phyloP scores from a whole-genome alignment of 1,284 basidiomycete species.

The Cutaneotrichosporon sp. region DNA sequence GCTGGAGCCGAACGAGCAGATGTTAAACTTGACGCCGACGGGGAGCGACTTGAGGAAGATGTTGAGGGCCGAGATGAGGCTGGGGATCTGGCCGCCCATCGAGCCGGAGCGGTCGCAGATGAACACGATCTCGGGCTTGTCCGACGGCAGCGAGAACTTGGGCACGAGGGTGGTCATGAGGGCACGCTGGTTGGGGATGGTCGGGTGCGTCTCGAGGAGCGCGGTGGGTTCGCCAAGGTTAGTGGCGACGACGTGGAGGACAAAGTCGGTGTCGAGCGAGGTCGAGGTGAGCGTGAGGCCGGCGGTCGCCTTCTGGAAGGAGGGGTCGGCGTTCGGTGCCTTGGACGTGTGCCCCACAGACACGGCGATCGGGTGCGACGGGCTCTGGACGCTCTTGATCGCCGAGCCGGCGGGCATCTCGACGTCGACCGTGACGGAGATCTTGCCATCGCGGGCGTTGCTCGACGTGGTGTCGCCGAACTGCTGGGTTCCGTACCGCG shows the following conservation, averaged over 20 bases:
- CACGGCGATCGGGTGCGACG: conserved; percentile 22
- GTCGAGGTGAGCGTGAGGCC: not conserved
- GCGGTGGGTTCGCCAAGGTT: conserved; percentile 27
- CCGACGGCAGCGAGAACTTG: conserved; percentile 13
- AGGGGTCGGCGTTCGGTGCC: conserved; percentile 8
- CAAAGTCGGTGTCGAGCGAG: conserved; percentile 27
- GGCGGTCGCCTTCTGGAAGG: conserved; percentile 14
- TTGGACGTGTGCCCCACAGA: conserved; percentile 19
- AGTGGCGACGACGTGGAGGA: conserved; percentile 27
- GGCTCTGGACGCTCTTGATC: conserved; percentile 24
- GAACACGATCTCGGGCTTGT: conserved; percentile 32
- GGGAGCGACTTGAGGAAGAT: conserved; percentile 32
- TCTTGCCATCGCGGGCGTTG: not conserved
- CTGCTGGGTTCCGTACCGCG: conserved; percentile 23
- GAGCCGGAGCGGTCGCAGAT: conserved; percentile 35
- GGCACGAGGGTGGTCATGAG: conserved; percentile 22
- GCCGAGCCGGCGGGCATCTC: conserved; percentile 17
- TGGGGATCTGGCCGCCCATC: conserved; percentile 29
- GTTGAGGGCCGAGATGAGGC: conserved; percentile 20
- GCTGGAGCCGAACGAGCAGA: conserved; percentile 29
- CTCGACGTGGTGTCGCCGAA: not conserved
- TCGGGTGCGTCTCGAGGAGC: conserved; percentile 25
- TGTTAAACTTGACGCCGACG: conserved; percentile 30
- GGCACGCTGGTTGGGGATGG: conserved; percentile 12
- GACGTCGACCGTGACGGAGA: conserved; percentile 16